Evolutionary conservation across 2,329 filamentous ascomycete genomes (phyloP), one percentile per base, ranked within the genome.

Genomic region (Sporothrix euskadiensis): DNA sequence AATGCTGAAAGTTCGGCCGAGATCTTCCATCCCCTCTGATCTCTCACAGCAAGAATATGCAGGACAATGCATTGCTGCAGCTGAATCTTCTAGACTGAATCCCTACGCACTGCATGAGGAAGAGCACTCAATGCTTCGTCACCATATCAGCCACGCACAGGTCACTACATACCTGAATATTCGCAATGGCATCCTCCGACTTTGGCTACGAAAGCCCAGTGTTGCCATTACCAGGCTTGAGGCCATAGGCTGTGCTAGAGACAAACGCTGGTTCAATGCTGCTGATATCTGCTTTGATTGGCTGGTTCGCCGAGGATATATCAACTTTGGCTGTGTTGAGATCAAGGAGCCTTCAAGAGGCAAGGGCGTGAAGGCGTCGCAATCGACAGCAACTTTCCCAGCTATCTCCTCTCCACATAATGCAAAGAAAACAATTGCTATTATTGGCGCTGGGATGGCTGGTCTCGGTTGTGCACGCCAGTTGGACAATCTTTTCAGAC

Each of bases 91-190:
- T 56, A 88, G 96, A 73, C 85, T 99, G 1, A 95, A 95, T 76
- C 95, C 96, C 0, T 98, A 96, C 81, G 90, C 92, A 12, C 84
- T 99, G 54, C 94, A 98, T 81, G 87, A 88, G 35, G 91, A 93
- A 75, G 96, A 99, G 81, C 94, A 98, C 80, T 84, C 87, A 74
- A 86, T 97, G 74, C 84, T 99, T 56, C 89, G 93, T 75, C 87
- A 92, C 75, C 91, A 97, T 78, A 89, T 99, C 77, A 97, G 92
- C 79, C 91, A 93, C 78, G 87, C 91, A 44, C 96, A 99, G 82
- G 94, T 98, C 77, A 98, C 95, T 2, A 93, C 94, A 14, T 99
- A 99, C 82, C 85, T 99, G 71, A 98, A 98, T 80, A 96, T 99
- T 75, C 89, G 96, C 77, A 99, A 99, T 81, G 93, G 94, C 19